These are phyloP conservation scores for Moelleriella libera DNA, from an alignment of 2,329 filamentous ascomycete genomes.

Conservation along the genomic window DNA sequence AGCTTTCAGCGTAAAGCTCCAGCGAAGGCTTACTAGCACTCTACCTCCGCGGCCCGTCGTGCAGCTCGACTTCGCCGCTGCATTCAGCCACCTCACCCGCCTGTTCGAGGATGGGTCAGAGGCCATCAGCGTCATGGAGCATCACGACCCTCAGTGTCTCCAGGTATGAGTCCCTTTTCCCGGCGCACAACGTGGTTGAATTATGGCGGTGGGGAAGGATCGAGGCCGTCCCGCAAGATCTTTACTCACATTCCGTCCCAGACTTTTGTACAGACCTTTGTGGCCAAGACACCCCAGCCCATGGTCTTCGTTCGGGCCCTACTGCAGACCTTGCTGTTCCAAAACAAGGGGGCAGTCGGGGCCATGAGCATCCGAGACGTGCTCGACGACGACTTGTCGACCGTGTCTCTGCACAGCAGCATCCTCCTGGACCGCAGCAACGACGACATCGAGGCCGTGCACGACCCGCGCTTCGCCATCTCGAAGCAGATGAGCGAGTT, in stretches of 20 bases:
- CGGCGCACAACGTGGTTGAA: too few relatives aligned
- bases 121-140: conserved; percentile 52
- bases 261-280: conserved; percentile 62
- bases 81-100: conserved; percentile 53
- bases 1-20: conserved; percentile 83
- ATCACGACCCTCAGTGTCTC: conserved; percentile 53
- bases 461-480: conserved; percentile 61
- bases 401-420: conserved; percentile 59
- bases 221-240: neutral
- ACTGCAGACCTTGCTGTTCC: conserved; percentile 62
- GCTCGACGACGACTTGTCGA: conserved; percentile 68
- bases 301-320: conserved; percentile 72
- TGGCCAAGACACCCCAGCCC: conserved; percentile 68
- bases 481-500: conserved; percentile 61
- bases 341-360: conserved; percentile 55
- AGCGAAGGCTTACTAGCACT: conserved; percentile 82
- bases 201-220: neutral
- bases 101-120: conserved; percentile 62
- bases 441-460: conserved; percentile 60
- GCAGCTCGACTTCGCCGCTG: conserved; percentile 57
- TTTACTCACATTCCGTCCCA: conserved; percentile 14
- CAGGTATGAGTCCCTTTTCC: conserved; percentile 34
- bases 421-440: conserved; percentile 58
- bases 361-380: conserved; percentile 57
- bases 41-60: conserved; percentile 89